A percentile compares a stretch with the other conserved stretches of the same genome.
phyloP scores from a whole-genome alignment of 1,284 basidiomycete genomes.

The Ganoderma leucocontextum region DNA sequence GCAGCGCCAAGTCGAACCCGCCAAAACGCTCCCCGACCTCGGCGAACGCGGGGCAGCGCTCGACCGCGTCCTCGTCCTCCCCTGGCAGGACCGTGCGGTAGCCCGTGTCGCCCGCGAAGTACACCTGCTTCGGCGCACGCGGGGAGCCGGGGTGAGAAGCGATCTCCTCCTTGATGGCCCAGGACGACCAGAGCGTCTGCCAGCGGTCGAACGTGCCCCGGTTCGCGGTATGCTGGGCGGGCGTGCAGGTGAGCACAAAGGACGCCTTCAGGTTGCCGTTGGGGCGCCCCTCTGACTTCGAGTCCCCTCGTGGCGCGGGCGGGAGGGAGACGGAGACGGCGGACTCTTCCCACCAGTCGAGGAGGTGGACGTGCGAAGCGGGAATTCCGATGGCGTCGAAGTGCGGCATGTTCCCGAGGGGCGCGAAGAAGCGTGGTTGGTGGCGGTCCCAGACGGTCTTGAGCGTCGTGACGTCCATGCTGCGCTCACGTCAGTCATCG shows the following conservation, averaged over 20 bases:
- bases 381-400: slow-evolving; percentile 54
- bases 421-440: slow-evolving; percentile 66
- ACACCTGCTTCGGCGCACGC: slow-evolving; percentile 51
- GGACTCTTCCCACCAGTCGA: slow-evolving; percentile 76
- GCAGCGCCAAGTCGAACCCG: slow-evolving; percentile 66
- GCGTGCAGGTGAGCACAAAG: slow-evolving; percentile 48
- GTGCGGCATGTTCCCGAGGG: slow-evolving; percentile 63
- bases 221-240: slow-evolving; percentile 58
- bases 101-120: slow-evolving; percentile 78
- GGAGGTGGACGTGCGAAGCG: slow-evolving; percentile 54
- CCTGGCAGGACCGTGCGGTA: slow-evolving; percentile 56
- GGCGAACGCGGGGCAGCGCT: slow-evolving; percentile 73
- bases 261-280: slow-evolving; percentile 3
- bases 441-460: slow-evolving; percentile 46
- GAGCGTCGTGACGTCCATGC: slow-evolving; percentile 67
- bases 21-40: slow-evolving; percentile 71
- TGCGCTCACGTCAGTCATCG: slow-evolving; percentile 32
- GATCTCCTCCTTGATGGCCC: slow-evolving; percentile 57
- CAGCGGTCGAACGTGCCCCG: slow-evolving; percentile 58
- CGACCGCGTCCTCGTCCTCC: slow-evolving; percentile 59
- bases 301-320: not conserved
- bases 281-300: not conserved
- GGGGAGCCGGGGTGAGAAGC: slow-evolving; percentile 1
- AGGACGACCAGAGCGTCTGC: slow-evolving; percentile 66
- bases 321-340: slow-evolving; percentile 27